Conservation (phyloP, 2,329 filamentous ascomycete species). For the Blastomyces emzantsi region DNA sequence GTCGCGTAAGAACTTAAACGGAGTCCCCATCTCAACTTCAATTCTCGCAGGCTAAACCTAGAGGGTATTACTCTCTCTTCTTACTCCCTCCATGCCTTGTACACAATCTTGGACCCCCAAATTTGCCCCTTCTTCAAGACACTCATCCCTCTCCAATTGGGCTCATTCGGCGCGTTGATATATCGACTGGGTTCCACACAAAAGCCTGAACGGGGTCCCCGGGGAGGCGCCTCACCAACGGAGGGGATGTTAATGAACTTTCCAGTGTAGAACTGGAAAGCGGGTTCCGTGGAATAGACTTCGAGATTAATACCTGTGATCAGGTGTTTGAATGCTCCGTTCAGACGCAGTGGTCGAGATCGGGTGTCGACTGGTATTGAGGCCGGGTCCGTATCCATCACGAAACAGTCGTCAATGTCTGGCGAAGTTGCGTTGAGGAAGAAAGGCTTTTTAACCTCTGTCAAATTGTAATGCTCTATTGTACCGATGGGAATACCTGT, state of each 20-base stretch:
- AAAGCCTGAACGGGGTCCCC: constrained; percentile 64
- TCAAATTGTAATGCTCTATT: constrained; percentile 54
- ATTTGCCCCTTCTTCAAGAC: constrained; percentile 74
- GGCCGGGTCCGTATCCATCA: constrained; percentile 57
- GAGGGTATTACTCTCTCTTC: background rate
- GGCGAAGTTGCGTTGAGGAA: constrained; percentile 61
- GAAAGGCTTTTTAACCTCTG: constrained; percentile 60
- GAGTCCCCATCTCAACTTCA: background rate
- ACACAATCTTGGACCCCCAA: constrained; percentile 74
- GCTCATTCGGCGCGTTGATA: constrained; percentile 77
- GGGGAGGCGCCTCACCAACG: constrained; percentile 50
- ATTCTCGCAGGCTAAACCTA: background rate
- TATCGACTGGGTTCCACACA: constrained; percentile 89
- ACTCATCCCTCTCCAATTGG: constrained; percentile 69
- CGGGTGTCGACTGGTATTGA: constrained; percentile 59
- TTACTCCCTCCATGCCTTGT: constrained; percentile 70
- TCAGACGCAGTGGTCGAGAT: constrained; percentile 51
- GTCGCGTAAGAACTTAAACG: background rate
- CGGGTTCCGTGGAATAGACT: constrained; percentile 83
- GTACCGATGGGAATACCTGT: constrained; percentile 64
- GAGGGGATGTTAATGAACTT: constrained; percentile 70
- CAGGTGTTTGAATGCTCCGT: constrained; percentile 66
- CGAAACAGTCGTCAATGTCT: constrained; percentile 83
- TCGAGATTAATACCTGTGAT: constrained; percentile 70
- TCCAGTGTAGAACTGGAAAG: constrained; percentile 95